Percentiles rank a stretch among this genome's conserved stretches.
These are phyloP conservation scores for Atkinsonella hypoxylon DNA, from an alignment of 2,329 filamentous ascomycete species.

Conservation along the genomic window DNA sequence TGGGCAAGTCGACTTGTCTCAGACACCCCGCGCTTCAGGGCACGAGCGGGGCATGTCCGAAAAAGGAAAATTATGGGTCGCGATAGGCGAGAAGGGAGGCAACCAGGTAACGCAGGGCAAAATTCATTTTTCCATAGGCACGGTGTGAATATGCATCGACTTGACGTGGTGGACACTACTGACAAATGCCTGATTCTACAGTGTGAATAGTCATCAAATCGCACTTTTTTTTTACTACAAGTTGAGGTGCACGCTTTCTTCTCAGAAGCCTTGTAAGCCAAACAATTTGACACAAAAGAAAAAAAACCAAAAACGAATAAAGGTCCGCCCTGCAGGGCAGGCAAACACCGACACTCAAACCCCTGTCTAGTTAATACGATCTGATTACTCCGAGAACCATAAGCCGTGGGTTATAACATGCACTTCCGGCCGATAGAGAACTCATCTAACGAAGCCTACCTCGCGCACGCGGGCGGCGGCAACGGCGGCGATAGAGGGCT, in stretches of 20 bases:
- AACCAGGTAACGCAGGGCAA: background rate
- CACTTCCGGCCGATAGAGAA: conserved; percentile 22
- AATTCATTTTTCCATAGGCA: background rate
- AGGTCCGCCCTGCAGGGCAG: conserved; percentile 7
- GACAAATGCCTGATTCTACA: background rate
- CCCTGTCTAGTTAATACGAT: background rate
- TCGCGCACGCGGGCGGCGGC: conserved; percentile 7
- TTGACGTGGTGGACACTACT: no score
- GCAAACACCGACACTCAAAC: conserved; percentile 33
- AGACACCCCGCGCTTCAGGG: background rate
- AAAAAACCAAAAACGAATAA: background rate
- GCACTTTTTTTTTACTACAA: no score
- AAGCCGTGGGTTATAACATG: conserved; percentile 13
- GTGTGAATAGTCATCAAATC: background rate
- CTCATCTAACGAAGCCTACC: conserved; percentile 17
- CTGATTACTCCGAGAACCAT: conserved; percentile 1
- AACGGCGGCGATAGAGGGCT: conserved; percentile 7
- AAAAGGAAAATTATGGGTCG: background rate
- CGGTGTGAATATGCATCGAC: no score
- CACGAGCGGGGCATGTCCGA: background rate
- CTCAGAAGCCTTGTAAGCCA: no score
- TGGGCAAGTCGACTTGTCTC: conserved; percentile 28
- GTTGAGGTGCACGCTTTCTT: no score
- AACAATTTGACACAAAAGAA: background rate
- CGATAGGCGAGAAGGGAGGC: background rate